Base-by-base conservation (phyloP, 2,329 filamentous ascomycete species). In the Xylariales sp. region DNA sequence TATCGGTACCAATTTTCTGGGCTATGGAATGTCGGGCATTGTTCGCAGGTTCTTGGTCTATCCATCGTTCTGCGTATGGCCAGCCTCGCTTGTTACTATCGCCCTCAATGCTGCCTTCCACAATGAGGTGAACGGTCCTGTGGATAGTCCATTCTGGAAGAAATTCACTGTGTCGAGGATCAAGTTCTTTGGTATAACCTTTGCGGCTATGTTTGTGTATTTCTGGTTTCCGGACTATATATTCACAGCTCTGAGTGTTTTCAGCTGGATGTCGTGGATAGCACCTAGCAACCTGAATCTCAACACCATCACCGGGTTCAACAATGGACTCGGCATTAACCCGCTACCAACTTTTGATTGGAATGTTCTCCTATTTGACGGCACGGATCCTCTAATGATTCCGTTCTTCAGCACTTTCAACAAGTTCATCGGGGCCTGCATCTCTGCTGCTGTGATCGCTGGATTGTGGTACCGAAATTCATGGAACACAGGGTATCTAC, bases 351-450 rank as follows among this genome's bases (percentile, higher is more conserved):
- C 66, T 0, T 63, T 63, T 38, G 66, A 70, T 49, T 69, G 66
- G 62, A 60, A 60, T 38, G 51, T 45, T 17, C 32, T 51, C 35
- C 42, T 47, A 5, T 54, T 47, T 34, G 47, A 53, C 30, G 24
- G 18, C 10, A 46, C 45, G 12, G 51, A 55, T 18, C 45, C 43
- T 10, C 37, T 52, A 13, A 44, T 47, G 42, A 40, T 47, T 6
- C 72, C 72, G 4, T 73, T 72, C 51, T 74, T 78, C 58, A 75
- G 74, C 19, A 81, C 80, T 29, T 65, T 78, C 38, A 85, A 85
- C 55, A 76, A 73, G 16, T 65, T 81, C 43, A 59, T 80, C 30
- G 79, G 79, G 20, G 67, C 74, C 34, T 65, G 79, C 11, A 45
- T 75, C 23, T 74, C 69, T 29, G 69, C 71, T 48, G 71, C 75